Conservation (phyloP, 2,329 filamentous ascomycete species). For the Fusarium scirpi region DNA sequence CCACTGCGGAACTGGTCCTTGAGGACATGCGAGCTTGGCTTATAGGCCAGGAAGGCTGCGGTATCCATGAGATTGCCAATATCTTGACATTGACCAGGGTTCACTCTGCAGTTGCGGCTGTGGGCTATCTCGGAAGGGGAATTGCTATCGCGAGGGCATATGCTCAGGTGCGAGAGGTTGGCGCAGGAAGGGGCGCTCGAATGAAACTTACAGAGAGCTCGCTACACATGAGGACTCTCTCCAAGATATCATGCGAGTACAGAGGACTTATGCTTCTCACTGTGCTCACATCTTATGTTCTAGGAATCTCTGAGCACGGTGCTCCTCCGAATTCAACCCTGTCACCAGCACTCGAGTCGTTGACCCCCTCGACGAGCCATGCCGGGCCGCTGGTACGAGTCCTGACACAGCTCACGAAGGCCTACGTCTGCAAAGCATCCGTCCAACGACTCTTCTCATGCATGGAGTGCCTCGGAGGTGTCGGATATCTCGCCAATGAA, state of each 20-base stretch:
- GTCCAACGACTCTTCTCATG: slow-evolving; percentile 65
- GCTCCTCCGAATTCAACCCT: slow-evolving; percentile 6
- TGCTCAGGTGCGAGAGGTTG: slow-evolving; percentile 66
- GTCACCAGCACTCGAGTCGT: slow-evolving; percentile 41
- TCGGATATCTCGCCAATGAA: slow-evolving; percentile 74
- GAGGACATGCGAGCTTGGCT: slow-evolving; percentile 73
- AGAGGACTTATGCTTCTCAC: slow-evolving; percentile 67
- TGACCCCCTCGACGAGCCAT: slow-evolving; percentile 52
- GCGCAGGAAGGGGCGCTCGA: slow-evolving; percentile 57
- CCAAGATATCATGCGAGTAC: slow-evolving; percentile 67
- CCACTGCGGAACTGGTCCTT: slow-evolving; percentile 78
- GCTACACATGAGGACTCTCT: slow-evolving; percentile 69
- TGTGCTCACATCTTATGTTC: slow-evolving; percentile 64
- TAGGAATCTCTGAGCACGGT: slow-evolving; percentile 66
- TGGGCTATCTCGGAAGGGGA: slow-evolving; percentile 66
- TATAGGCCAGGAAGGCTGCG: slow-evolving; percentile 73
- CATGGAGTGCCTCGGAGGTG: slow-evolving; percentile 74
- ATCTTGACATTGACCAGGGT: slow-evolving; percentile 76
- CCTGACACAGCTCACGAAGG: slow-evolving; percentile 71
- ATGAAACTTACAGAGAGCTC: slow-evolving; percentile 63
- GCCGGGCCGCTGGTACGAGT: slow-evolving; percentile 64
- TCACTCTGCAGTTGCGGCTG: slow-evolving; percentile 65
- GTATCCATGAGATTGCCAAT: slow-evolving; percentile 75
- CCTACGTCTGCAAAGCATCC: slow-evolving; percentile 64
- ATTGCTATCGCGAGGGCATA: slow-evolving; percentile 69